Conservation (phyloP, 1,284 basidiomycete species). For the Pholiota adiposa region DNA sequence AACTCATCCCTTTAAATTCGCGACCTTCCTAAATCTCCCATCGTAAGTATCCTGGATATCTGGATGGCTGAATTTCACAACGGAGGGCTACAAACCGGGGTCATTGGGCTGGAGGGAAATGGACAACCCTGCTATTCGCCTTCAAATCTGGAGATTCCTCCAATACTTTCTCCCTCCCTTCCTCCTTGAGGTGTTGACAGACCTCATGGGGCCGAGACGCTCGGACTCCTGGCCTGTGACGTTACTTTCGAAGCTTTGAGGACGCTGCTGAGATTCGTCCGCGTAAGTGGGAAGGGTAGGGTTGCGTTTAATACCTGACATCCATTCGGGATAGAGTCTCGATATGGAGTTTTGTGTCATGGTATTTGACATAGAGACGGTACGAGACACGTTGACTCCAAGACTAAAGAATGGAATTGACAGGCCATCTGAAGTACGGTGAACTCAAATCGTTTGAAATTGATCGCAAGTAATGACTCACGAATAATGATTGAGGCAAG, state of each 20-base stretch:
- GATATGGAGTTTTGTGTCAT: conserved; percentile 33
- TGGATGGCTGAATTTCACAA: neutral
- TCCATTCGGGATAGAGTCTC: conserved; percentile 53
- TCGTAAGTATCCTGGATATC: too few species aligned
- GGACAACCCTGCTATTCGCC: conserved; percentile 19
- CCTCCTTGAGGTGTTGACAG: too few species aligned
- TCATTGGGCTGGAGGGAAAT: conserved; percentile 24
- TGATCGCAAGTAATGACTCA: too few species aligned
- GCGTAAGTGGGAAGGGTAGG: conserved; percentile 10
- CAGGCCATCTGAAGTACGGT: conserved; percentile 66
- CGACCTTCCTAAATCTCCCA: too few species aligned
- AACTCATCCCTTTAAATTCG: too few species aligned
- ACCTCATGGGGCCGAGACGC: too few species aligned
- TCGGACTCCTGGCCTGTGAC: neutral
- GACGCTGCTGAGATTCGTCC: neutral
- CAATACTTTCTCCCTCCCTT: too few species aligned
- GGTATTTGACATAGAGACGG: conserved; percentile 37
- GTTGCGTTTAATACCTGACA: conserved; percentile 26
- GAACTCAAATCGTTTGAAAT: neutral
- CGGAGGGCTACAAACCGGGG: neutral
- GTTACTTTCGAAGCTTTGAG: neutral
- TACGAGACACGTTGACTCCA: conserved; percentile 66
- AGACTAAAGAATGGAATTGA: conserved; percentile 88
- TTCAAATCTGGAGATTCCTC: neutral
- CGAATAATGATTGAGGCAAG: conserved; percentile 83